Base-by-base conservation (phyloP, 345 rosid species). In the Arabis alpina region DNA sequence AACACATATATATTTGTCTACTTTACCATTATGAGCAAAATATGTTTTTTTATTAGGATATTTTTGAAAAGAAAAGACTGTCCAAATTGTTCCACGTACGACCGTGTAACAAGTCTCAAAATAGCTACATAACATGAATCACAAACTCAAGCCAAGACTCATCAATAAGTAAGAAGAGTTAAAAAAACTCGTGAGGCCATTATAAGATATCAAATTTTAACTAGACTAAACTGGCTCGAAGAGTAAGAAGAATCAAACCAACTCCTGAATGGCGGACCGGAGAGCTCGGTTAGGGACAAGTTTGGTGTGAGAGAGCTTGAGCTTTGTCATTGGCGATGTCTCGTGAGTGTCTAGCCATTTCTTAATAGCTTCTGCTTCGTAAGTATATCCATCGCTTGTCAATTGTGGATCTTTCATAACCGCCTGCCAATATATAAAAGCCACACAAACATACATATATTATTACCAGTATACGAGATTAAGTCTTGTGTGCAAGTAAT, bases 301-400 rank as follows among this genome's bases (percentile, higher is more conserved):
- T 50, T 62, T 72, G 16, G 14, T 5, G 79, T 83, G 81, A 12
- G 79, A 1, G 48, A 85, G 88, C 62, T 27, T 53, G 19, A 64
- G 43, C 68, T 82, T 81, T 36, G 87, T 84, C 87, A 81, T 76
- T 0, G 96, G 97, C 1, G 93, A 88, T 3, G 81, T 75, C 8
- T 83, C 55, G 3, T 76, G 80, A 13, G 76, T 79, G 40, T 66
- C 79, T 27, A 91, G 59, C 97, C 96, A 91, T 71, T 60, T 78
- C 50, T 27, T 61, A 23, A 91, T 59, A 8, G 82, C 82, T 64
- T 79, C 76, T 60, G 78, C 82, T 80, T 88, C 93, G 12, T 91
- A 91, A 0, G 91, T 87, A 64, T 42, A 78, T 9, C 97, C 96
- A 65, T 89, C 97, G 0, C 90, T 93, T 6, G 93, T 84, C 10